phyloP scores from a whole-genome alignment of 1,139 yeast species.

The Pichia terricola region DNA sequence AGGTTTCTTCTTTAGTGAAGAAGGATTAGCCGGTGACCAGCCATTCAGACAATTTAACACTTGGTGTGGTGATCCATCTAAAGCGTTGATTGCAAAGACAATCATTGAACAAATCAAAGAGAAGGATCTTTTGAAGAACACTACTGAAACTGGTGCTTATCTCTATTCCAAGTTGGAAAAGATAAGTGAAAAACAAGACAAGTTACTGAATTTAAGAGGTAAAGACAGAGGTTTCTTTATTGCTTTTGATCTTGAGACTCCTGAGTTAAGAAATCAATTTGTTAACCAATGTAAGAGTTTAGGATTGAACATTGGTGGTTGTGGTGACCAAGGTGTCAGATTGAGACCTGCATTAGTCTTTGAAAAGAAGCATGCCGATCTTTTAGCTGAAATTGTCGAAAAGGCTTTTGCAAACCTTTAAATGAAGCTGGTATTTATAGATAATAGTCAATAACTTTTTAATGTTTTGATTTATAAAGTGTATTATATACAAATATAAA shows the following conservation, averaged over 20 bases:
- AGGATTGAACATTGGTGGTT: slow-evolving; percentile 68
- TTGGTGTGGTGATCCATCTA: slow-evolving; percentile 70
- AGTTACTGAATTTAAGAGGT: slow-evolving; percentile 51
- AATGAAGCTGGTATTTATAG: not conserved
- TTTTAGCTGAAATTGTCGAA: slow-evolving; percentile 34
- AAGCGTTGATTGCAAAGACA: slow-evolving; percentile 36
- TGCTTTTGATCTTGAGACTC: slow-evolving; percentile 56
- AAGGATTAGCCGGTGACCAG: slow-evolving; percentile 54
- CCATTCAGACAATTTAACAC: slow-evolving; percentile 75
- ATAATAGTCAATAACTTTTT: not conserved
- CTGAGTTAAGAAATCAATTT: slow-evolving; percentile 41
- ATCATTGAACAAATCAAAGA: slow-evolving; percentile 50
- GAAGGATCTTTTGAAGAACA: slow-evolving; percentile 41
- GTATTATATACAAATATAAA: too few relatives aligned
- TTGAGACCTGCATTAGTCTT: slow-evolving; percentile 64
- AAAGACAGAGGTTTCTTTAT: slow-evolving; percentile 60
- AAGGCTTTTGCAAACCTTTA: slow-evolving; percentile 13
- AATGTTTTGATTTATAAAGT: too few relatives aligned
- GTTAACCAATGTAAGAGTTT: slow-evolving; percentile 38
- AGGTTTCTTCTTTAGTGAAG: slow-evolving; percentile 64
- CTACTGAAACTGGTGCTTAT: slow-evolving; percentile 52
- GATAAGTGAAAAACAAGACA: slow-evolving; percentile 32
- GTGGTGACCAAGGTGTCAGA: slow-evolving; percentile 57
- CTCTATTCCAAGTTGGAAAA: slow-evolving; percentile 38
- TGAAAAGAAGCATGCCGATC: slow-evolving; percentile 57